A percentile compares a stretch with the other conserved stretches of the same genome.
phyloP scores from a whole-genome alignment of 352 stramenopile species.

The Phytophthora citrophthora region DNA sequence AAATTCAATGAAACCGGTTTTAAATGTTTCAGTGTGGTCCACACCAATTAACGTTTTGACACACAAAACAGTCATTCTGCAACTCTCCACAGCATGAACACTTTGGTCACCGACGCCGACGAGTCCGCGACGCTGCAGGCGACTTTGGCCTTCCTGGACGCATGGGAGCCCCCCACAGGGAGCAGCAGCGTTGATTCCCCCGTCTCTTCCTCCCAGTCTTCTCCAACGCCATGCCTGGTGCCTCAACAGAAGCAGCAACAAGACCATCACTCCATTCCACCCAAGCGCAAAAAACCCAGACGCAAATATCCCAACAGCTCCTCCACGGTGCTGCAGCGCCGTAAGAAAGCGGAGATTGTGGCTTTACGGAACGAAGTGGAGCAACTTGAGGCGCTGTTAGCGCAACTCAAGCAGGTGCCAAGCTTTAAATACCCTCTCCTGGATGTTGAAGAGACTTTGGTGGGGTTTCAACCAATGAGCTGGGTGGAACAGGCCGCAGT shows the following conservation, averaged over 20 bases:
- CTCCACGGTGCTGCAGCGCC: constrained; percentile 25
- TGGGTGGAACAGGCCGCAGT: constrained; percentile 15
- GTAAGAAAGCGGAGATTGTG: constrained; percentile 39
- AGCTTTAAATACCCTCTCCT: neutral
- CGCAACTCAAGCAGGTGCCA: constrained; percentile 14
- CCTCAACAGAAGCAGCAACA: constrained; percentile 27
- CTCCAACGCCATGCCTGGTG: constrained; percentile 2
- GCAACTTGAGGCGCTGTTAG: constrained; percentile 25
- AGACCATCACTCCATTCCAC: neutral
- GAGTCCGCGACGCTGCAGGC: constrained; percentile 25
- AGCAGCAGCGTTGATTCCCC: neutral
- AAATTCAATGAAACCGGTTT: neutral
- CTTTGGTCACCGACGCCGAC: constrained; percentile 16
- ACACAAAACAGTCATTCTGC: constrained; percentile 4
- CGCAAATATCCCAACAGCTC: constrained; percentile 29
- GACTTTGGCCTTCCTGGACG: constrained; percentile 29
- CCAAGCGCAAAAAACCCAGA: constrained; percentile 13
- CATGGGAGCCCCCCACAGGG: neutral
- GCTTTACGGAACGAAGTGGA: constrained; percentile 23
- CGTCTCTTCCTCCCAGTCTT: neutral
- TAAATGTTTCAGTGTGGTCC: neutral
- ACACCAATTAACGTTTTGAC: neutral
- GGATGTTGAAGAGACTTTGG: neutral
- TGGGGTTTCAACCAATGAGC: neutral
- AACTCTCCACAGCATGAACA: neutral